phyloP scores from a whole-genome alignment of 2,329 filamentous ascomycete genomes.

The Ploettnerulaceae sp. region DNA sequence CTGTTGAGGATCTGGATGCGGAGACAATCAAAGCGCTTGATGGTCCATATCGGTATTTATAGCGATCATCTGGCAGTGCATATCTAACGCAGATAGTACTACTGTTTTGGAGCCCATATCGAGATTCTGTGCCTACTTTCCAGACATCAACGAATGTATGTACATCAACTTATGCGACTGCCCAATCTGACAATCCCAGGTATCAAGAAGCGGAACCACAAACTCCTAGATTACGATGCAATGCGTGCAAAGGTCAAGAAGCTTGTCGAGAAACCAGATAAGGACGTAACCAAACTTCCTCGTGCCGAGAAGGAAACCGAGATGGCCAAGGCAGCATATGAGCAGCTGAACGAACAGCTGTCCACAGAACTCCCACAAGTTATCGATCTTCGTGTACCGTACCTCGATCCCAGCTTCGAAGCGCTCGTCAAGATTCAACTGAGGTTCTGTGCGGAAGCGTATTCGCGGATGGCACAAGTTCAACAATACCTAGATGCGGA shows the following conservation, averaged over 20 bases:
- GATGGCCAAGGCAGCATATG: conserved; percentile 88
- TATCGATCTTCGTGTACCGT: conserved; percentile 94
- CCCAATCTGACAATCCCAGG: conserved; percentile 40
- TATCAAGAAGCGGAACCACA: conserved; percentile 98
- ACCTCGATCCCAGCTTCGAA: conserved; percentile 94
- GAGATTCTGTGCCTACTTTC: conserved; percentile 96
- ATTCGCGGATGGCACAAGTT: conserved; percentile 96
- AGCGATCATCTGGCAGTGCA: no score
- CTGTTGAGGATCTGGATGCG: conserved; percentile 93
- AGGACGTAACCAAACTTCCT: conserved; percentile 93
- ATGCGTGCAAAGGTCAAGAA: conserved; percentile 96
- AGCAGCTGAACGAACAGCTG: conserved; percentile 94
- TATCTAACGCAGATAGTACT: conserved; percentile 47
- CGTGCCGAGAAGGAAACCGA: conserved; percentile 95
- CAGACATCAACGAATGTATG: conserved; percentile 94
- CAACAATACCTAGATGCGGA: conserved; percentile 97
- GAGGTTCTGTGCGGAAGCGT: conserved; percentile 95
- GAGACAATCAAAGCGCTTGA: conserved; percentile 98
- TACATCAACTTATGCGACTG: neutral
- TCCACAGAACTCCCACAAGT: conserved; percentile 89
- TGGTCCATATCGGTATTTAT: conserved; percentile 76
- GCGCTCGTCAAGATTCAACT: conserved; percentile 98
- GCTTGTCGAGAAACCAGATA: conserved; percentile 96
- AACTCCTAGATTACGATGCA: conserved; percentile 95
- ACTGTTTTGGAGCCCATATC: conserved; percentile 95